Evolutionary conservation across 2,329 filamentous ascomycete species (phyloP), one percentile per base, ranked within the genome.

Genomic region (Penicillium griseofulvum): DNA sequence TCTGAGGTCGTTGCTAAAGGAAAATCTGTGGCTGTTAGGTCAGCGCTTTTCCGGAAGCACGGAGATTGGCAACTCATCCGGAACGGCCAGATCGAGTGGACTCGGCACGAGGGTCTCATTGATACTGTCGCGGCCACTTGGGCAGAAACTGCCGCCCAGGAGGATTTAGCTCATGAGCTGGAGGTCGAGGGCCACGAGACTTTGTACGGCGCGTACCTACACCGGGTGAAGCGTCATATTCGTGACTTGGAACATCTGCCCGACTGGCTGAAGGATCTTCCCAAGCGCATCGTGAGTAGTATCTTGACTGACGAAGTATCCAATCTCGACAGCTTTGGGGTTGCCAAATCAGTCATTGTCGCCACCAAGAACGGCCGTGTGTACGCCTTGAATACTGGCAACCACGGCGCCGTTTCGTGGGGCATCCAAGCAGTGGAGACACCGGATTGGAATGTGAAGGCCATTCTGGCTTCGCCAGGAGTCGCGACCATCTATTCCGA

Each of bases 111-210:
- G 73, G 88, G 89, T 5, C 77, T 99, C 49, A 87, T 88, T n/a
- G 87, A 87, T 42, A 86, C 85, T n/a, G 81, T 90, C 26, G 87
- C 90, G 50, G 92, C 91, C 36, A 84, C 85, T 11, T 96, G 90
- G 83, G 89, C 88, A 0, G 89, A 93, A 47, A 82, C 90, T 6
- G 86, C 87, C 12, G 85, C 87, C 62, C 83, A 83, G 16, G 88
- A 92, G 68, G 82, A 86, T 49, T 78, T 97, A 46, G 91, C 87
- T 6, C 87, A 89, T 70, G 89, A 91, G 29, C 80, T 97, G 8
- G 89, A 96, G 62, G 84, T 89, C 24, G 93, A 99, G 74, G 89
- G 90, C 4, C 89, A 96, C 68, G 88, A 87, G 67, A 96, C 88
- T 68, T 81, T 90, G 3, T 67, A 90, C 6, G 80, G 83, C 11